A percentile compares a stretch with the other conserved stretches of the same genome.
Evolutionary conservation across 2,329 filamentous ascomycete species (phyloP).

Genomic region (Fusarium multiceps): DNA sequence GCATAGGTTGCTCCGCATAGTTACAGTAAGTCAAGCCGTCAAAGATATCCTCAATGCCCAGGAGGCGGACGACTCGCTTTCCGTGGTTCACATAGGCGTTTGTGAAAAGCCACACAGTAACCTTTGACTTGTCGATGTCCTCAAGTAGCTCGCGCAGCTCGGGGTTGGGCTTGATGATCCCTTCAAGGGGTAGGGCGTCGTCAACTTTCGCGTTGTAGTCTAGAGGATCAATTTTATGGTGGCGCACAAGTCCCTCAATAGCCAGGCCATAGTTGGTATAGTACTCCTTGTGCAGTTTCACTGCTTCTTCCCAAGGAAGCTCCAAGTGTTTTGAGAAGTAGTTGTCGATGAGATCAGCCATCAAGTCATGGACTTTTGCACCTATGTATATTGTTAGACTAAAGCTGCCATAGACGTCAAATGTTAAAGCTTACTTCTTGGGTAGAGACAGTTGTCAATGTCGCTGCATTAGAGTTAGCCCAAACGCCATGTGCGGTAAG

Average conservation of each 20-base stretch:
- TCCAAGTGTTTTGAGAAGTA: constrained; percentile 77
- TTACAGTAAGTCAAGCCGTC: constrained; percentile 97
- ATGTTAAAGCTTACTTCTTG: constrained; percentile 73
- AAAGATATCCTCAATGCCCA: constrained; percentile 88
- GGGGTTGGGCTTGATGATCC: constrained; percentile 82
- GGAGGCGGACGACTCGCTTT: constrained; percentile 80
- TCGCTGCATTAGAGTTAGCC: constrained; percentile 71
- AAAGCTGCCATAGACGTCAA: background rate
- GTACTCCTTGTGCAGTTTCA: constrained; percentile 87
- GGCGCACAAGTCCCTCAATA: constrained; percentile 91
- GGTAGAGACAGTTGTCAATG: constrained; percentile 98
- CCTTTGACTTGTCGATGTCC: constrained; percentile 84
- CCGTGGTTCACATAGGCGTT: constrained; percentile 95
- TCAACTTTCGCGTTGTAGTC: constrained; percentile 96
- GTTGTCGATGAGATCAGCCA: constrained; percentile 82
- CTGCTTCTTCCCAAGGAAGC: constrained; percentile 81
- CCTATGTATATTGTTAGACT: constrained; percentile 55
- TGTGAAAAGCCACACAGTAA: constrained; percentile 93
- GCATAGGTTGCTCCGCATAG: constrained; percentile 76
- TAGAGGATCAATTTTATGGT: constrained; percentile 94
- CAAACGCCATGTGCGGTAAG: background rate
- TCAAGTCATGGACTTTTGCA: constrained; percentile 85
- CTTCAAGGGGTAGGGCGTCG: constrained; percentile 89
- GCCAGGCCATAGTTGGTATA: constrained; percentile 97
- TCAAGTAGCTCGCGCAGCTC: constrained; percentile 79